Evolutionary conservation across 1,284 basidiomycete genomes (phyloP).

Genomic region (Ceratobasidium sp.): DNA sequence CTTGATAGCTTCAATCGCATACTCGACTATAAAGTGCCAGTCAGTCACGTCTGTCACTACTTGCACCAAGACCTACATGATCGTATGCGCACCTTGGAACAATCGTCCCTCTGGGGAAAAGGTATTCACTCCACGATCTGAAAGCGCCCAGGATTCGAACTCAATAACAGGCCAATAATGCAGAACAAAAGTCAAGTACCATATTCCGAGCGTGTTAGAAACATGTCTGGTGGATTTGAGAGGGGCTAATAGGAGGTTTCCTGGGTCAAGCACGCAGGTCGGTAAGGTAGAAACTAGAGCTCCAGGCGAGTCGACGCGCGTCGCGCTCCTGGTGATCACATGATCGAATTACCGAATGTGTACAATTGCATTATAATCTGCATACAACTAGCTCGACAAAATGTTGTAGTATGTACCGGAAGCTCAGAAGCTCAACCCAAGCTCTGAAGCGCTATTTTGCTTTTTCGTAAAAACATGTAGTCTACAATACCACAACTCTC

Average conservation of each 20-base stretch:
- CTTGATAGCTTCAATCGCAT: conserved; percentile 99
- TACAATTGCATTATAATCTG: not conserved
- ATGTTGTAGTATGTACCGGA: not conserved
- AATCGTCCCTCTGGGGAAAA: conserved; percentile 97
- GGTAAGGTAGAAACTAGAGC: not conserved
- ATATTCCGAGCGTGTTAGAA: conserved; percentile 93
- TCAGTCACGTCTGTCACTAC: not conserved
- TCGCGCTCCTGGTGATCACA: conserved; percentile 33
- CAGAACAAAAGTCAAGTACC: conserved; percentile 54
- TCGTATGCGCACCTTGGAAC: conserved; percentile 73
- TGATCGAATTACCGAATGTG: conserved; percentile 6
- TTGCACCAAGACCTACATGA: not conserved
- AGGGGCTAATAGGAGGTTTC: not conserved
- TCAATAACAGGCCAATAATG: conserved; percentile 1
- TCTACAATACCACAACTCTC: conserved; percentile 5
- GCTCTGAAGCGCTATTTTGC: not conserved
- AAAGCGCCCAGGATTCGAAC: conserved; percentile 20
- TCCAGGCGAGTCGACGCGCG: conserved; percentile 29
- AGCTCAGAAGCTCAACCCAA: too few species aligned
- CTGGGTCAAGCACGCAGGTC: not conserved
- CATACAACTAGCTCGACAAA: conserved; percentile 3
- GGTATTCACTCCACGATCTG: conserved; percentile 97
- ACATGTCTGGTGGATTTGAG: conserved; percentile 59
- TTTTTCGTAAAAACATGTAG: conserved; percentile 18
- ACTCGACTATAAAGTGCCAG: conserved; percentile 75